Conservation (phyloP, 2,329 filamentous ascomycete species). For the Neonectria magnoliae region DNA sequence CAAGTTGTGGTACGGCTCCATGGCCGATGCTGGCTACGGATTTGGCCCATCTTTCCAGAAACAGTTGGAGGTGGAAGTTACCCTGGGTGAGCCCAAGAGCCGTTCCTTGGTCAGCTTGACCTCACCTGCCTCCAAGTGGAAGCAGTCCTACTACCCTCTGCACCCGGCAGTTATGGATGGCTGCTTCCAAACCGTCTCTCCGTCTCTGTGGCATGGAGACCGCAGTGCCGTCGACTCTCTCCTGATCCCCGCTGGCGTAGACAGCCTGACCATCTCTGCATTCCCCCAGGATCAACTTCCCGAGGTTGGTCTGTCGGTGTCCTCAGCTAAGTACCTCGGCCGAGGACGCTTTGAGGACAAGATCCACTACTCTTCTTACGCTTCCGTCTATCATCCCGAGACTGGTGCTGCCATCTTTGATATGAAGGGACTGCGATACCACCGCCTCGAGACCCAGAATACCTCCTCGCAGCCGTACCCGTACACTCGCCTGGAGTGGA, state of each 20-base stretch:
- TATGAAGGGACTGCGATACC: conserved; percentile 12
- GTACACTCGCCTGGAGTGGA: conserved; percentile 16
- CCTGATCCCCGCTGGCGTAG: conserved; percentile 11
- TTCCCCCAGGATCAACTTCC: conserved; percentile 8
- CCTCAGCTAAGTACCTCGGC: conserved; percentile 12
- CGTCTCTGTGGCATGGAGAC: conserved; percentile 19
- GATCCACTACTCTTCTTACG: conserved; percentile 10
- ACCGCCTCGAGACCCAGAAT: not conserved
- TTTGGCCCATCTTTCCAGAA: conserved; percentile 28
- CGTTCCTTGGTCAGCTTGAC: conserved; percentile 13
- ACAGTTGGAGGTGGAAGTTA: conserved; percentile 8
- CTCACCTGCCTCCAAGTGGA: conserved; percentile 6
- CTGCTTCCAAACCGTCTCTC: conserved; percentile 19
- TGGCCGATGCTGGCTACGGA: conserved; percentile 15
- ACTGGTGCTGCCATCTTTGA: conserved; percentile 8
- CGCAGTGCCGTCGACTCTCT: conserved; percentile 9
- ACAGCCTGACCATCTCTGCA: conserved; percentile 5
- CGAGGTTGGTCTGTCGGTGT: conserved; percentile 12
- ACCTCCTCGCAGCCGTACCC: conserved; percentile 7
- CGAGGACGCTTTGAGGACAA: conserved; percentile 12
- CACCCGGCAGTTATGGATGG: conserved; percentile 23
- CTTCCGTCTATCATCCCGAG: conserved; percentile 8
- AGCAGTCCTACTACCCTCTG: conserved; percentile 20
- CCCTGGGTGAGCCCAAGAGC: conserved; percentile 4
- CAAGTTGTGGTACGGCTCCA: conserved; percentile 22